Evolutionary conservation across 2,329 filamentous ascomycete genomes (phyloP).

Genomic region (Shiraia sp.): DNA sequence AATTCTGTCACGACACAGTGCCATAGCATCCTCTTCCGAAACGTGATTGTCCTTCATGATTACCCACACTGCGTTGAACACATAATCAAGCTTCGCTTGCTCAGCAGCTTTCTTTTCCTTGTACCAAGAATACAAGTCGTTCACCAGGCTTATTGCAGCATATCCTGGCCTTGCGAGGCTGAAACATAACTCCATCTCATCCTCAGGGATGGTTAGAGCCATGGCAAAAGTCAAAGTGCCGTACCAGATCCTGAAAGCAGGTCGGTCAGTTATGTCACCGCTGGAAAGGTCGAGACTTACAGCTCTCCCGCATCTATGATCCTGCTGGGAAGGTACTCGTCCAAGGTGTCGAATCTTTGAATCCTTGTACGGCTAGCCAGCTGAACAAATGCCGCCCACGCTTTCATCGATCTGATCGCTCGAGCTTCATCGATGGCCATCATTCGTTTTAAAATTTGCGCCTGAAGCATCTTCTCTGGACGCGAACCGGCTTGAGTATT

Average conservation of each 20-base stretch:
- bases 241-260: conserved; percentile 36
- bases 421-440: conserved; percentile 16
- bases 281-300: conserved; percentile 6
- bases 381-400: conserved; percentile 20
- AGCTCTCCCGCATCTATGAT: conserved; percentile 17
- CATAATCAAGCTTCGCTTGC: conserved; percentile 23
- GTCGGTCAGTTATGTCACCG: too few species aligned
- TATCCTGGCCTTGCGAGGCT: conserved; percentile 26
- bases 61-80: conserved; percentile 48
- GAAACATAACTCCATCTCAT: conserved; percentile 37
- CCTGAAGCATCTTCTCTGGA: conserved; percentile 14
- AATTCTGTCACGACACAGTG: conserved; percentile 21
- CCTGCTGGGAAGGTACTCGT: conserved; percentile 21
- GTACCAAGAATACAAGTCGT: conserved; percentile 49
- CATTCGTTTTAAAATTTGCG: conserved; percentile 16
- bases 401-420: conserved; percentile 14
- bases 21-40: conserved; percentile 31
- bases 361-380: conserved; percentile 3
- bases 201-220: conserved; percentile 43
- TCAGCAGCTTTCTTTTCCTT: conserved; percentile 34
- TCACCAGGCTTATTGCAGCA: conserved; percentile 38
- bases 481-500: not conserved
- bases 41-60: conserved; percentile 44
- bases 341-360: conserved; percentile 11
- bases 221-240: conserved; percentile 45